Evolutionary conservation across 805 yeast genomes (phyloP).

Genomic region (Metschnikowia colocasiae): DNA sequence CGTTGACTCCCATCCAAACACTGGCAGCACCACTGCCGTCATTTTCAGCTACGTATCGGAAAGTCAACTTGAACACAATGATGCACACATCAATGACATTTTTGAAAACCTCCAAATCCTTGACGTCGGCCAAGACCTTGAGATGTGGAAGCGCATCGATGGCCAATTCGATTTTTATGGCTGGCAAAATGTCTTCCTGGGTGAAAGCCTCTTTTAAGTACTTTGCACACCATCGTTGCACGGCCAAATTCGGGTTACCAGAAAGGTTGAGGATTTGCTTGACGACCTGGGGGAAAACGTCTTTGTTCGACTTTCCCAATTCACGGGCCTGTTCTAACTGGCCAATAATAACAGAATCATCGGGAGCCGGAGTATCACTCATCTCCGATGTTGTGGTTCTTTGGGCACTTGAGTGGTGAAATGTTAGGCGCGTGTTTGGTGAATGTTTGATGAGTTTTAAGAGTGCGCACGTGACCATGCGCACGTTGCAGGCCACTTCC

Average conservation of each 20-base stretch:
- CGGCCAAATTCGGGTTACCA: conserved; percentile 29
- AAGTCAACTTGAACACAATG: conserved; percentile 43
- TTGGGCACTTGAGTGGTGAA: background rate
- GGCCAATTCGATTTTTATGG: conserved; percentile 37
- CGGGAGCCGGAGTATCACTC: conserved; percentile 3
- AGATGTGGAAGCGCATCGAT: conserved; percentile 37
- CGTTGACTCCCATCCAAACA: conserved; percentile 55
- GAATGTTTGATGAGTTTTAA: conserved; percentile 1
- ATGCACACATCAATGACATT: conserved; percentile 34
- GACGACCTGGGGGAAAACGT: conserved; percentile 40
- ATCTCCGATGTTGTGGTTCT: background rate
- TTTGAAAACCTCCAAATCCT: conserved; percentile 30
- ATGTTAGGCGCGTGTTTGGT: background rate
- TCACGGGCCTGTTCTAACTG: conserved; percentile 39
- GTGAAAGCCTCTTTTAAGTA: conserved; percentile 38
- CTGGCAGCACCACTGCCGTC: conserved; percentile 35
- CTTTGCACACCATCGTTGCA: conserved; percentile 40
- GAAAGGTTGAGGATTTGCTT: conserved; percentile 40
- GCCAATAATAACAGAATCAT: conserved; percentile 19
- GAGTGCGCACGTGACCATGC: conserved; percentile 3
- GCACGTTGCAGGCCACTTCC: background rate
- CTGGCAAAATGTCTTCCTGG: conserved; percentile 24
- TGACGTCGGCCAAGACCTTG: conserved; percentile 24
- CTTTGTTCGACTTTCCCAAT: conserved; percentile 29
- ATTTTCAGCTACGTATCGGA: conserved; percentile 43